Evolutionary conservation across 805 yeast genomes (phyloP), one percentile per base, ranked within the genome.

Genomic region (Lipomyces orientalis): DNA sequence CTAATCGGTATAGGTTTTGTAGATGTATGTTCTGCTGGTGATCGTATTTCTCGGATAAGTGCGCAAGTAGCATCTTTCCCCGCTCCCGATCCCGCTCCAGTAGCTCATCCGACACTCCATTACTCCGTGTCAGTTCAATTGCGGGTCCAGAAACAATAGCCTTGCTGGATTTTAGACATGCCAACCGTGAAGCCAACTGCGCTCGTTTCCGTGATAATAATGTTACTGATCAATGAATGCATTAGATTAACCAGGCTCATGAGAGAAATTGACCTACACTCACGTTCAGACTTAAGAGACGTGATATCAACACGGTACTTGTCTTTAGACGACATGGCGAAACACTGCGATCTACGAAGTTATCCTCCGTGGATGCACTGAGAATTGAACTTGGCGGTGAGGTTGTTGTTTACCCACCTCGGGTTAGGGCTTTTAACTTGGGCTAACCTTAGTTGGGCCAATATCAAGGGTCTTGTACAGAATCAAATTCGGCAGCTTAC

Each of bases 1-100:
- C 46, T 25, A 71, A n/a, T 12, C 73, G 60, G 35, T 69, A 59
- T 9, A 71, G 64, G 52, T 54, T 64, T 39, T 64, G 60, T 34
- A 43, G 54, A 46, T 64, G 64, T 10, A 61, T 25, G n/a, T 60
- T 54, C 49, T 60, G 64, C 58, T 60, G 66, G n/a, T 31, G 52
- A 6, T 49, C 62, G 51, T 62, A 56, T 33, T 62, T 68, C 34
- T 65, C 63, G 1, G 61, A 22, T 16, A 67, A 57, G 34, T 57
- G 66, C 33, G 65, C 58, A 16, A 67, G 59, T 2, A 65, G 46
- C 12, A 54, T 46, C 9, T 52, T 52, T 16, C 55, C 55, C n/a
- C 55, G 55, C 34, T 52, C 34, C n/a, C 55, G 55, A 52, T 52
- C 55, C 55, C 34, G 55, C 55, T 37, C 52, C 52, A 37, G 31